These are phyloP conservation scores for Pseudozyma sp. DNA, from an alignment of 1,284 basidiomycete genomes.

Conservation along the genomic window DNA sequence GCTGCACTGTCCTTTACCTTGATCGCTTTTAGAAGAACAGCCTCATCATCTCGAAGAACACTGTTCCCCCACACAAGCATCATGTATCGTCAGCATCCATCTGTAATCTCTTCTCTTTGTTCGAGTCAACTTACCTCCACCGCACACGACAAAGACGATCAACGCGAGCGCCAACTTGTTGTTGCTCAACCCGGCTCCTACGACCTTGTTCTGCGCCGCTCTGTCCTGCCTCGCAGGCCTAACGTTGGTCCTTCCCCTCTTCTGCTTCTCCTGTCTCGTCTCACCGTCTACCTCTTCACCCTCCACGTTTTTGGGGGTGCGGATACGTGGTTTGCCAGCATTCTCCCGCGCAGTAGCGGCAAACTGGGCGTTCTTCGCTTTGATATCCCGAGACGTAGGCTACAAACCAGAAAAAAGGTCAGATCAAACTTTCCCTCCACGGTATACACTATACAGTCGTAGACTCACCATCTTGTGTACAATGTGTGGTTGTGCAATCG, in stretches of 20 bases:
- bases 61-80: constrained; percentile 14
- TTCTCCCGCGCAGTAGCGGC: constrained; percentile 26
- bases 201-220: not conserved
- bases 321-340: constrained; percentile 41
- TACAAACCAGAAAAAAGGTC: not conserved
- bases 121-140: constrained; percentile 43
- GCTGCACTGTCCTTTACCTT: no score
- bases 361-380: constrained; percentile 41
- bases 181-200: constrained; percentile 10
- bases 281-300: not conserved
- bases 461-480: no score
- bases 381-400: constrained; percentile 36
- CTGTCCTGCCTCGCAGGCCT: constrained; percentile 23
- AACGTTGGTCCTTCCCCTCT: constrained; percentile 20
- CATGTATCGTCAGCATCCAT: not conserved
- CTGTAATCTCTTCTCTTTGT: not conserved
- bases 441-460: no score
- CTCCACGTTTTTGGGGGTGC: not conserved
- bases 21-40: constrained; percentile 53
- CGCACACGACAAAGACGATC: constrained; percentile 49
- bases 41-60: constrained; percentile 50
- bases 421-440: no score
- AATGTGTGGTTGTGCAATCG: no score
- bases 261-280: not conserved
- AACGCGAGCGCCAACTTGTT: constrained; percentile 27